phyloP scores from a whole-genome alignment of 2,329 filamentous ascomycete genomes.

The Neoarthrinium moseri region DNA sequence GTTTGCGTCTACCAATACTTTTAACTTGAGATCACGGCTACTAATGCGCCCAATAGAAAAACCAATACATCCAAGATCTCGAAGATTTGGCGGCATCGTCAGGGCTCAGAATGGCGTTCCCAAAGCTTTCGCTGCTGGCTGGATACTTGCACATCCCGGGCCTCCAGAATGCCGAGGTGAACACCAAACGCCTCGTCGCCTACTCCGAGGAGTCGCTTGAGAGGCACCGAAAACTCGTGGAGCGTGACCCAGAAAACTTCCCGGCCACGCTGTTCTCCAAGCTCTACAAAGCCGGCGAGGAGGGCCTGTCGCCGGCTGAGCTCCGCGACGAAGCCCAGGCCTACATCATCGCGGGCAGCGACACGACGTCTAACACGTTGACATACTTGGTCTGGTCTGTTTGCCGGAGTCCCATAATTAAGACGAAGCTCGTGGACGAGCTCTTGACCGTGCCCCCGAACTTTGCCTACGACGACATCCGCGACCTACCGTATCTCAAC shows the following conservation, averaged over 20 bases:
- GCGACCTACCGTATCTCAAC: conserved; percentile 37
- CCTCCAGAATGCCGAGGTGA: conserved; percentile 11
- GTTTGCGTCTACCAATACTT: conserved; percentile 26
- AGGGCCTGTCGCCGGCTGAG: conserved; percentile 25
- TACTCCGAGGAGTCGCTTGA: conserved; percentile 28
- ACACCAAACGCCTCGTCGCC: conserved; percentile 13
- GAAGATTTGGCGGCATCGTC: conserved; percentile 21
- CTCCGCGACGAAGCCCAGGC: conserved; percentile 35
- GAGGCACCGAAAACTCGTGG: conserved; percentile 22
- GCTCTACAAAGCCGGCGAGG: conserved; percentile 32
- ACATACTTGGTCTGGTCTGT: conserved; percentile 46
- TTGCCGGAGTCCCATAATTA: conserved; percentile 27
- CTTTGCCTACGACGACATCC: conserved; percentile 31
- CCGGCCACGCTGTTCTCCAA: conserved; percentile 34
- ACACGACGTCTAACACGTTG: conserved; percentile 49
- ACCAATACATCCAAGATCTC: conserved; percentile 38
- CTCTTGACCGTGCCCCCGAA: conserved; percentile 29
- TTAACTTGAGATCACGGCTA: neutral
- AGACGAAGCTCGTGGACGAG: conserved; percentile 31
- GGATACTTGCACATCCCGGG: conserved; percentile 22
- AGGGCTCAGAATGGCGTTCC: conserved; percentile 26
- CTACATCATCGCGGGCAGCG: conserved; percentile 43
- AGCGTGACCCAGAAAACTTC: conserved; percentile 12
- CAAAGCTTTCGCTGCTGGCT: conserved; percentile 22
- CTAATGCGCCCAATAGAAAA: conserved; percentile 32